phyloP scores from a whole-genome alignment of 208 protist genomes.

The Wallacemonas sp. region DNA sequence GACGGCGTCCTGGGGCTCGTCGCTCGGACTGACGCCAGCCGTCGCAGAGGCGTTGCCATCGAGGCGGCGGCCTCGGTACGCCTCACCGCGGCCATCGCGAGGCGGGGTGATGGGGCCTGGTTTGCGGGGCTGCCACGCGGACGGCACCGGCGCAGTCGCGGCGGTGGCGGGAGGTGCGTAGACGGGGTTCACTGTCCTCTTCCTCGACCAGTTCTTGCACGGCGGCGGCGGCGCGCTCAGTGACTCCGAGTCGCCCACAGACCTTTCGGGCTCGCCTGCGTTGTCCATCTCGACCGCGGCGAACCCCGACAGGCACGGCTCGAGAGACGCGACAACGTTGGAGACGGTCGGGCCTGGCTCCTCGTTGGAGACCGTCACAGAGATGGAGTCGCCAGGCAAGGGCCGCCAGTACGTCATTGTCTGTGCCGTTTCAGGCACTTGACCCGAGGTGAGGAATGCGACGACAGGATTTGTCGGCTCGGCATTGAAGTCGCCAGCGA shows the following conservation, averaged over 20 bases:
- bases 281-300: background rate
- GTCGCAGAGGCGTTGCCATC: background rate
- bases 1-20: too few species aligned
- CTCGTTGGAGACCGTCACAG: background rate
- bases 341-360: constrained; percentile 4
- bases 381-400: background rate
- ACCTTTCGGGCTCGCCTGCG: background rate
- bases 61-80: constrained; percentile 12
- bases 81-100: constrained; percentile 2
- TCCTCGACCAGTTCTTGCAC: constrained; percentile 12
- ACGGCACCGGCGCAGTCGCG: too few species aligned
- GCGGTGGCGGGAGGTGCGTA: background rate
- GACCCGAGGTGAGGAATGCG: constrained; percentile 45
- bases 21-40: too few species aligned
- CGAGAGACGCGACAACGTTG: background rate
- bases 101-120: constrained; percentile 2
- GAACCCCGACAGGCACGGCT: background rate
- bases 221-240: background rate
- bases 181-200: constrained; percentile 5
- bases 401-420: constrained; percentile 52
- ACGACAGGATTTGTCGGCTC: constrained; percentile 54
- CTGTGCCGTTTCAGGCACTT: constrained; percentile 30
- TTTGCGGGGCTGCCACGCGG: background rate
- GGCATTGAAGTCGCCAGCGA: constrained; percentile 85
- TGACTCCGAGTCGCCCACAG: background rate